Percentiles rank a stretch among this genome's conserved stretches.
Evolutionary conservation across 306 rosid species (phyloP).

Genomic region (Hylodesmum podocarpum): DNA sequence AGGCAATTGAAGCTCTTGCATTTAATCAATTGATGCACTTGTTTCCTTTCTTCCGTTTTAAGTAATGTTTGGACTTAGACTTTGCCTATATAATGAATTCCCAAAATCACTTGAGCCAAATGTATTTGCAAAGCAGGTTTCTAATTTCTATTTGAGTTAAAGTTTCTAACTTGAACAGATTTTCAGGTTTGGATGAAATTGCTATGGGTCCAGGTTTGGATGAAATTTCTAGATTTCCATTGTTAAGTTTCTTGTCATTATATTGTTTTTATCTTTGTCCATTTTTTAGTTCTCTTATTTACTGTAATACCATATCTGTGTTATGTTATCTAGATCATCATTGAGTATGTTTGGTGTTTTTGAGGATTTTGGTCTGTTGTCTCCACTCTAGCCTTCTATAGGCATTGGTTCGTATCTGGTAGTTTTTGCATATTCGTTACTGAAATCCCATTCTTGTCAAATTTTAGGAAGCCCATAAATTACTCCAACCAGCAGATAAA

Average conservation of each 20-base stretch:
- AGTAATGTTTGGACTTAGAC: too few relatives aligned
- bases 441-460: constrained; percentile 28
- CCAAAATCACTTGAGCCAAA: too few relatives aligned
- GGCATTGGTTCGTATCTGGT: constrained; percentile 78
- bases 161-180: too few relatives aligned
- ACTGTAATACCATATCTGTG: neutral
- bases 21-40: neutral
- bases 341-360: constrained; percentile 14
- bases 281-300: neutral
- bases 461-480: constrained; percentile 93
- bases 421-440: constrained; percentile 14
- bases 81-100: too few relatives aligned
- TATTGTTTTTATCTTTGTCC: neutral
- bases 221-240: too few relatives aligned
- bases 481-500: constrained; percentile 93
- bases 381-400: constrained; percentile 87
- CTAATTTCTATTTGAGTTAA: too few relatives aligned
- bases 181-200: too few relatives aligned
- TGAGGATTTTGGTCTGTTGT: constrained; percentile 35
- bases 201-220: too few relatives aligned
- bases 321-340: constrained; percentile 15
- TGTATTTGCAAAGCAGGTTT: too few relatives aligned
- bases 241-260: constrained; percentile 20
- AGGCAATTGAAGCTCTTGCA: constrained; percentile 49
- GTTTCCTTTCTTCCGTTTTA: neutral